Base-by-base conservation (phyloP, 129 eudicot species). In the Arctium lappa region DNA sequence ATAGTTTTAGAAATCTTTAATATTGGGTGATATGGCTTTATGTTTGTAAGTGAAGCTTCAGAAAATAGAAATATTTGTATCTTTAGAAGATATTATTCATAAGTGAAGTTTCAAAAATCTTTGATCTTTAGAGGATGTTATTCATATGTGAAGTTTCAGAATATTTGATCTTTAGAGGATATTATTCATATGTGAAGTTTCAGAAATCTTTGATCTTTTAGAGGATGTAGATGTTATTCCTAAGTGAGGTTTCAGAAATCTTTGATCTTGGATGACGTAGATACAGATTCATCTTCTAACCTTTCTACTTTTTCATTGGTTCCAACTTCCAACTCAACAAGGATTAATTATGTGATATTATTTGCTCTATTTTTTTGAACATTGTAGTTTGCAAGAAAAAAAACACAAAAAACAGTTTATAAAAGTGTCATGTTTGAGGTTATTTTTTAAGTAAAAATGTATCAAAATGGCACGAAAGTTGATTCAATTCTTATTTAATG, bases 41-140 rank as follows among this genome's bases (percentile, higher is more conserved):
- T 83, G 82, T 72, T 83, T 84, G 74, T 4, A 16, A 71, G 40
- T 70, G 69, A 71, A 30, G 71, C 34, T 71, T 50, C 7, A 80
- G 60, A 71, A 11, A 22, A 22, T 22, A 22, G 27, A 22, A 22
- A 22, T 70, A 13, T 6, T 69, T 31, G 18, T 22, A n/a, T 71
- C 32, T 42, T 42, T 42, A 42, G 50, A 8, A 12, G 12, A 42
- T 42, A 8, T 42, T 42, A 53, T 53, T 53, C 65, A 53, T 5
- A 53, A 13, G 65, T 42, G 50, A 42, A 53, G 27, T 53, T 53
- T 15, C 7, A 53, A 27, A 53, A 15, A n/a, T 60, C 29, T n/a
- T 60, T 60, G 68, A 60, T n/a, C 68, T n/a, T n/a, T n/a, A n/a
- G 29, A n/a, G 6, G 68, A n/a, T 60, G n/a, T 60, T 46, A 60